A percentile compares a stretch with the other conserved stretches of the same genome.
Evolutionary conservation across 2,329 filamentous ascomycete genomes (phyloP).

Genomic region (Claviceps fusiformis): DNA sequence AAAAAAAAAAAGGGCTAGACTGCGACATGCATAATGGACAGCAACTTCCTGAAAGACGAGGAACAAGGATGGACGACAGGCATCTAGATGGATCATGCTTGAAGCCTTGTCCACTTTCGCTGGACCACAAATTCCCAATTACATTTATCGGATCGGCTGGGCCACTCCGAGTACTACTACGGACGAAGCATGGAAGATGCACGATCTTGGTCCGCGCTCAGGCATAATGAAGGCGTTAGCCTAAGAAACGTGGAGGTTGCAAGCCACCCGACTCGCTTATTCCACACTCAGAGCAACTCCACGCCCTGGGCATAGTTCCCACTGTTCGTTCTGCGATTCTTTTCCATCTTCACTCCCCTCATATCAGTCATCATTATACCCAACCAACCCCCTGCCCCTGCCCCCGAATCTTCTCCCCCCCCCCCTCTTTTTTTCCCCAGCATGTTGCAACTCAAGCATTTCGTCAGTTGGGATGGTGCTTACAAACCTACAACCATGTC

Average conservation of each 20-base stretch:
- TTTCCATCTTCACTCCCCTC: background rate
- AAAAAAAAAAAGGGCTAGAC: background rate
- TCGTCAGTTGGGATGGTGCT: background rate
- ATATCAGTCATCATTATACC: background rate
- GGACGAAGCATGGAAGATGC: background rate
- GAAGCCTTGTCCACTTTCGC: conserved; percentile 9
- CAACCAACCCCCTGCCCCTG: too few species aligned
- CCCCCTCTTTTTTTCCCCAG: too few species aligned
- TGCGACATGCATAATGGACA: background rate
- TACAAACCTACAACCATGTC: background rate
- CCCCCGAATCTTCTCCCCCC: too few species aligned
- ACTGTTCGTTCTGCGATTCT: background rate
- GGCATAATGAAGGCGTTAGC: conserved; percentile 5
- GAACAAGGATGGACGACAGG: conserved; percentile 5
- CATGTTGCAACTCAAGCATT: background rate
- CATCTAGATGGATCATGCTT: conserved; percentile 11
- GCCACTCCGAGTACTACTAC: conserved; percentile 4
- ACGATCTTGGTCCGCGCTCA: conserved; percentile 11
- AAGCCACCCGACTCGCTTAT: background rate
- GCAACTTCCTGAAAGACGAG: background rate
- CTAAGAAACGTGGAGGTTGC: background rate
- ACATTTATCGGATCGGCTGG: background rate
- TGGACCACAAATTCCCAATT: conserved; percentile 2
- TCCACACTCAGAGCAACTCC: background rate
- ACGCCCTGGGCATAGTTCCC: background rate